These are phyloP conservation scores for Chenopodium quinoa DNA, from an alignment of 148 eudicot genomes.

Conservation along the genomic window DNA sequence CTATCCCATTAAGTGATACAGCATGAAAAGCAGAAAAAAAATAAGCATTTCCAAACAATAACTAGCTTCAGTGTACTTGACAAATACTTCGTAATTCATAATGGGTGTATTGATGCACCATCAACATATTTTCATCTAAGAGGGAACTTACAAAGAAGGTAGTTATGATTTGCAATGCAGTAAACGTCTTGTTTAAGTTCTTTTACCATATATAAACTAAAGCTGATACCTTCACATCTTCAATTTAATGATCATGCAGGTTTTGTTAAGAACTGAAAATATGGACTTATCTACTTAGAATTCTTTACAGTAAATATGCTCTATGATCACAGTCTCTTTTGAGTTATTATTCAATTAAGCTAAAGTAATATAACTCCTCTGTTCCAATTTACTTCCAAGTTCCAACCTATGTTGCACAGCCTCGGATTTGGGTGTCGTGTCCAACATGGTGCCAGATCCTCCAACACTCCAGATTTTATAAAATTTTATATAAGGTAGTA, in stretches of 20 bases:
- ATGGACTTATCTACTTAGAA: too few species aligned
- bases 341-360: too few species aligned
- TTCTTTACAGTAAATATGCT: too few species aligned
- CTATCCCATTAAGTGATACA: slow-evolving; percentile 32
- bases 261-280: not conserved
- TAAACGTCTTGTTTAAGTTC: not conserved
- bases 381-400: too few species aligned
- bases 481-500: too few species aligned
- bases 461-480: too few species aligned
- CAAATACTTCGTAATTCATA: not conserved
- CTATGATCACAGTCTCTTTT: too few species aligned
- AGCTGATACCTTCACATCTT: slow-evolving; percentile 2
- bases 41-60: not conserved
- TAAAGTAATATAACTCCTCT: too few species aligned
- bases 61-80: not conserved
- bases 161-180: not conserved
- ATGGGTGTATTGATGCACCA: not conserved
- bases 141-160: not conserved
- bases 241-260: not conserved
- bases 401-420: too few species aligned
- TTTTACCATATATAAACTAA: not conserved
- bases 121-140: not conserved
- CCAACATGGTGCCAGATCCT: too few species aligned
- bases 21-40: not conserved
- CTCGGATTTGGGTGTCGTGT: too few species aligned